Evolutionary conservation across 2,329 filamentous ascomycete species (phyloP), one percentile per base, ranked within the genome.

Genomic region (Plenodomus tracheiphilus): DNA sequence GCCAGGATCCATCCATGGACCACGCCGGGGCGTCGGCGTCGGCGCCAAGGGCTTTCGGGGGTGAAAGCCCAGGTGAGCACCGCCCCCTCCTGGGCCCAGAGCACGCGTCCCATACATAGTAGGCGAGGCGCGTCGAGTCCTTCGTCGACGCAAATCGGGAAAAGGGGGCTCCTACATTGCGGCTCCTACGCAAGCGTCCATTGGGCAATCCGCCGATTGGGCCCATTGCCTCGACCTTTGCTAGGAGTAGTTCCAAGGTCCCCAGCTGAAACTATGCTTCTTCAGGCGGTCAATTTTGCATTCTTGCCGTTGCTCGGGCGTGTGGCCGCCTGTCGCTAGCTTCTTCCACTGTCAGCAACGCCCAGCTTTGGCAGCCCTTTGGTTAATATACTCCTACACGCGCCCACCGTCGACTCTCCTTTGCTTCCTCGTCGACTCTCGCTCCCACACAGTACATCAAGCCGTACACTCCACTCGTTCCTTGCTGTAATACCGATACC

Each of bases 391-490:
- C 44, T 47, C 41, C 49, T 39, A 38, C 48, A 43, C 43, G 11
- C 43, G 34, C 42, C 52, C 43, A 35, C 37, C 47, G 44, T 43
- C 46, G 36, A 59, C 56, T 53, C 41, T 62, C 50, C 47, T 54
- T 43, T 20, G 19, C 47, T 51, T 51, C 40, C 57, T 59, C 59
- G 52, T 52, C 53, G 59, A 32, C 58, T 20, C 50, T 51, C 54
- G 50, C 49, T 42, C 46, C 22, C 53, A 45, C 56, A 56, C 53
- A 56, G 57, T 10, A 25, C 22, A 45, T 41, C 53, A 32, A 41
- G n/a, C n/a, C n/a, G n/a, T n/a, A n/a, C n/a, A n/a, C n/a, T 54
- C 64, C 68, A 63, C 56, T 71, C 66, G 40, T 63, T 70, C 56
- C 45, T 52, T 47, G 54, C 43, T 52, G 46, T 46, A 49, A 52